Evolutionary conservation across 83 land plant species (phyloP), one percentile per base, ranked within the genome.

Genomic region (Diphasiastrum complanatum): DNA sequence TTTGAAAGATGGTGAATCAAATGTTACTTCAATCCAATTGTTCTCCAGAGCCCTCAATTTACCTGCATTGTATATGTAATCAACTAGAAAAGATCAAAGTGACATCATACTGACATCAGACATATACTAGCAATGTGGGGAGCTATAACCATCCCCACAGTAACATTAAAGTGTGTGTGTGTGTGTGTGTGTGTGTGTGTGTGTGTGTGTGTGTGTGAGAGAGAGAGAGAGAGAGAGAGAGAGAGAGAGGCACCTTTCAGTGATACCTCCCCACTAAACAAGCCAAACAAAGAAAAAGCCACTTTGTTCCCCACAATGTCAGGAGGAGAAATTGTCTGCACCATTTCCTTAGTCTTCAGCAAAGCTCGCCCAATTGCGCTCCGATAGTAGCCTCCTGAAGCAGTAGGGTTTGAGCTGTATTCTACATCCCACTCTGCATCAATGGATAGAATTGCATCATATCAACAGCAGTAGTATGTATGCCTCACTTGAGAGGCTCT

Each of bases 381-480:
- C 32, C 98, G 78, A 58, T 80, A 93, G 47, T 82, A 82, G 52
- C 98, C 98, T 29, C 98, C 98, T 22, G 96, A 83, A 10, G 98
- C 80, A 34, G 91, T 93, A 56, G 98, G 91, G 2, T 61, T 75
- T 1, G 91, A 89, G 54, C 91, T 79, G 58, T 88, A 93, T 26
- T 77, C 69, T 25, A 93, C 96, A 61, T 93, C 91, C 96, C 96
- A 93, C 14, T 85, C 96, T 92, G 76, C 1, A 35, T 8, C 45
- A 52, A 33, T 26, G 14, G 41, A 2, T 6, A 26, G 49, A 33
- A 11, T 2, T 18, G 8, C 12, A n/a, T 25, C 1, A 5, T 35
- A 27, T 4, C 2, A 34, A 53, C 4, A 55, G 24, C 10, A 2
- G 18, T 3, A 8, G 52, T 5, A 11, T 51, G 1, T n/a, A 65